A percentile compares a stretch with the other conserved stretches of the same genome.
These are phyloP conservation scores for Backusella sp. DNA, from an alignment of 192 early-diverging fungal species.

Conservation along the genomic window DNA sequence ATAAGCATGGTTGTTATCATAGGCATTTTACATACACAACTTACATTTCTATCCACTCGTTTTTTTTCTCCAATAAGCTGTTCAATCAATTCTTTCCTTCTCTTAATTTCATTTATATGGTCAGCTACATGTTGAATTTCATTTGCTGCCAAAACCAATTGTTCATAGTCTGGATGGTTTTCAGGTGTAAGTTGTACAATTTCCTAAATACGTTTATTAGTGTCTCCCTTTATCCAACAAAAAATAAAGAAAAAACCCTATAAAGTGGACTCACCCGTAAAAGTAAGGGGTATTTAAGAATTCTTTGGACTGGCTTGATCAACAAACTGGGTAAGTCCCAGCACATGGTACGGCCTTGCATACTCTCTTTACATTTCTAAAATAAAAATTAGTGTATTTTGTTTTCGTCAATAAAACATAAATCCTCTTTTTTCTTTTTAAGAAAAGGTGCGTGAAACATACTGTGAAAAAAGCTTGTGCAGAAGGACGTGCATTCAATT, in stretches of 20 bases:
- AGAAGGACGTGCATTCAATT: conserved; percentile 44
- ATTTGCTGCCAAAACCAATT: conserved; percentile 43
- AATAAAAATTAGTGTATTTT: conserved; percentile 24
- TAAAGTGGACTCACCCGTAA: conserved; percentile 52
- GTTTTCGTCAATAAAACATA: conserved; percentile 5
- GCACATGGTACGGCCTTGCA: conserved; percentile 72
- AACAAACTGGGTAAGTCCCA: conserved; percentile 93
- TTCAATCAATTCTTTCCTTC: conserved; percentile 83
- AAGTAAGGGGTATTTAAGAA: conserved; percentile 95
- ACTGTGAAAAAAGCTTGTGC: conserved; percentile 52
- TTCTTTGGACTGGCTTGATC: conserved; percentile 96
- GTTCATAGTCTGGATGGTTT: conserved; percentile 56
- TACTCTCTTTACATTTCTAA: conserved; percentile 59
- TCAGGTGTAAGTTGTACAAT: conserved; percentile 44
- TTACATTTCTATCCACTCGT: conserved; percentile 67
- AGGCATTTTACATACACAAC: conserved; percentile 13
- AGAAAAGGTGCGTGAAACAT: conserved; percentile 11
- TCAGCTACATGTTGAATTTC: conserved; percentile 70
- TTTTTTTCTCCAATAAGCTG: conserved; percentile 76
- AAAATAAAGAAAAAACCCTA: neutral
- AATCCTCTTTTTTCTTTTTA: neutral
- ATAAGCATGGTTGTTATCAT: neutral
- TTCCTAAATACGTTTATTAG: conserved; percentile 17
- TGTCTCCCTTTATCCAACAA: neutral
- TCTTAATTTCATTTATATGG: conserved; percentile 83